Conservation (phyloP, 2,329 filamentous ascomycete species). For the Beauveria caledonica region DNA sequence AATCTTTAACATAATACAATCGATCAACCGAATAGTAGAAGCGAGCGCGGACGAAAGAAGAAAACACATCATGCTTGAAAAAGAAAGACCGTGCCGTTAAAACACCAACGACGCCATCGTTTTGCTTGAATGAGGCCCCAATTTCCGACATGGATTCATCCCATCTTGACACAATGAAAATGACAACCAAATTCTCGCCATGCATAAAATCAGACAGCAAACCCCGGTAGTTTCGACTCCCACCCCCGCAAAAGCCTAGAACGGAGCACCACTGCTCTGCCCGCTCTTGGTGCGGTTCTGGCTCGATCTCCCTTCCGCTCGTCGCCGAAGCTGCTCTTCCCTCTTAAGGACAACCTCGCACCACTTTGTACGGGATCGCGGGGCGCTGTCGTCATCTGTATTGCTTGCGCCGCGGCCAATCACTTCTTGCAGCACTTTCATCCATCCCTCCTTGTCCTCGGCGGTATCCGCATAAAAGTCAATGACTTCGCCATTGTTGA, state of each 20-base stretch:
- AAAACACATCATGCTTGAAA: slow-evolving; percentile 7
- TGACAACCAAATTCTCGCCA: slow-evolving; percentile 14
- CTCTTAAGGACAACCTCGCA: slow-evolving; percentile 59
- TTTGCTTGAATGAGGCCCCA: slow-evolving; percentile 3
- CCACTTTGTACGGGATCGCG: slow-evolving; percentile 50
- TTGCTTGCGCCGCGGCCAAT: slow-evolving; percentile 47
- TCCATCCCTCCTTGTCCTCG: slow-evolving; percentile 87
- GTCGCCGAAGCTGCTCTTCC: slow-evolving; percentile 50
- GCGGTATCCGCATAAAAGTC: slow-evolving; percentile 94
- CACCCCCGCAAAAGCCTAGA: slow-evolving; percentile 20
- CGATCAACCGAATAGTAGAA: slow-evolving; percentile 4
- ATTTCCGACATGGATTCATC: slow-evolving; percentile 10
- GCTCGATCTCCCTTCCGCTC: slow-evolving; percentile 38
- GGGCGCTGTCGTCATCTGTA: slow-evolving; percentile 33
- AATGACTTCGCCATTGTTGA: slow-evolving; percentile 96
- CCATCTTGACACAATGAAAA: slow-evolving; percentile 12
- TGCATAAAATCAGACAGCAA: slow-evolving; percentile 2
- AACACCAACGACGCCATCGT: slow-evolving; percentile 13
- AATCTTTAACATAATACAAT: slow-evolving; percentile 12
- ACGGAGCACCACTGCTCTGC: slow-evolving; percentile 2
- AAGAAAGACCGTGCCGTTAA: slow-evolving; percentile 14
- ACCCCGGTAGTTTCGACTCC: neutral
- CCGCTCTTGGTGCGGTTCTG: slow-evolving; percentile 51
- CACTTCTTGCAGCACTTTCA: slow-evolving; percentile 74
- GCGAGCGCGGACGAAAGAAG: neutral